Evolutionary conservation across 2,329 filamentous ascomycete species (phyloP).

Genomic region (Leptographium galeiforme): DNA sequence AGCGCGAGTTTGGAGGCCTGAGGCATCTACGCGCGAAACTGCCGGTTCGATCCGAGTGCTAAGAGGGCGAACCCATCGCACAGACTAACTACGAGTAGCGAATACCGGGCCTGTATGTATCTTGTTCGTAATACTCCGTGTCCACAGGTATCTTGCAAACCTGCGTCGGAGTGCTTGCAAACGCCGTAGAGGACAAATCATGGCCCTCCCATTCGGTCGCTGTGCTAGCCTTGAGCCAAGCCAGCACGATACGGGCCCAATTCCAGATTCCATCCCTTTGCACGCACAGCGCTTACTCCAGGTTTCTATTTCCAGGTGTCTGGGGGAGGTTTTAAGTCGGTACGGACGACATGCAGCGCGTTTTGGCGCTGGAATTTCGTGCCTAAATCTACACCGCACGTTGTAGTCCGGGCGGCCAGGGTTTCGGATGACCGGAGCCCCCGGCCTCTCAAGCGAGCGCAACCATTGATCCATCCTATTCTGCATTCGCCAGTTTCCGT

Average conservation of each 20-base stretch:
- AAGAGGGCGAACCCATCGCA: not conserved
- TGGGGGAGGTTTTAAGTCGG: not conserved
- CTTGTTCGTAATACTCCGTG: no score
- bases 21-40: conserved; percentile 2
- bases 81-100: no score
- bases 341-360: not conserved
- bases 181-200: no score
- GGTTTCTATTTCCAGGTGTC: not conserved
- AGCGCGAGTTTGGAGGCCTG: conserved; percentile 1
- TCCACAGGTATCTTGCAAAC: no score
- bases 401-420: not conserved
- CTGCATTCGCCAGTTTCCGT: not conserved
- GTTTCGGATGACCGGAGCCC: conserved; percentile 1
- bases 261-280: not conserved
- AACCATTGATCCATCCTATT: not conserved
- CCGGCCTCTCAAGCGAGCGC: not conserved
- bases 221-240: no score
- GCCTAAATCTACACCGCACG: not conserved
- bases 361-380: not conserved
- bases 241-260: no score
- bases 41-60: conserved; percentile 8
- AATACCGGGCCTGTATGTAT: no score
- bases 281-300: not conserved
- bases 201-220: no score
- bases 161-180: no score